Evolutionary conservation across 306 rosid species (phyloP).

Genomic region (Albizia julibrissin): DNA sequence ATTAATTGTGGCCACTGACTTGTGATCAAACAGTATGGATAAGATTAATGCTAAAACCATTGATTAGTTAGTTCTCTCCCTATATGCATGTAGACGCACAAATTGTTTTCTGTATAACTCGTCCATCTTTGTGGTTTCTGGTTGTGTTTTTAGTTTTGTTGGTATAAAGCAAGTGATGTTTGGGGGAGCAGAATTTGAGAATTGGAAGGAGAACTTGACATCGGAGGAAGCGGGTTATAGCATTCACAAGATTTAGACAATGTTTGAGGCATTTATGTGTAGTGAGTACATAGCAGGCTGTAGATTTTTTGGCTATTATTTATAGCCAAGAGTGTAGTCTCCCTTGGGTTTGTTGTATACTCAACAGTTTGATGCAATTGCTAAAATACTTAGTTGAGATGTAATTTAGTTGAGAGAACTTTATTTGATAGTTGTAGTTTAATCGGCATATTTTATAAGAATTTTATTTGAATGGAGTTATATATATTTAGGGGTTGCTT

Average conservation of each 20-base stretch:
- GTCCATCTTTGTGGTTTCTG: not conserved
- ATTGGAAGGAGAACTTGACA: constrained; percentile 79
- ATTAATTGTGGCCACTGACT: not conserved
- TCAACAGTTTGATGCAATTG: not conserved
- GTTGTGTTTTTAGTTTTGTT: constrained; percentile 48
- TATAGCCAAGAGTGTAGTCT: not conserved
- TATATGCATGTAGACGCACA: not conserved
- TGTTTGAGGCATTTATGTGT: constrained; percentile 17
- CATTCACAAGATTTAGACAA: constrained; percentile 63
- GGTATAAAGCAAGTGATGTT: constrained; percentile 84
- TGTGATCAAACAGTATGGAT: not conserved
- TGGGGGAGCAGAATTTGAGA: constrained; percentile 84
- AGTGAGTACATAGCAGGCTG: not conserved
- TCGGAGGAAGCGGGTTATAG: constrained; percentile 80
- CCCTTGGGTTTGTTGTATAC: not conserved
- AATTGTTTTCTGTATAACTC: constrained; percentile 8
- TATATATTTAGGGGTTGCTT: not conserved
- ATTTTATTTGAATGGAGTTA: not conserved
- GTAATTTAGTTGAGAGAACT: not conserved
- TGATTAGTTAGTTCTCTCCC: not conserved
- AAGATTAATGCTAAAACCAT: not conserved
- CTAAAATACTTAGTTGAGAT: not conserved
- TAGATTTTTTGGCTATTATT: not conserved
- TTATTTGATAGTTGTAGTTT: not conserved
- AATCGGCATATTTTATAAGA: too few relatives aligned